These are phyloP conservation scores for Fusarium pseudoanthophilum DNA, from an alignment of 2,329 filamentous ascomycete species.

Conservation along the genomic window DNA sequence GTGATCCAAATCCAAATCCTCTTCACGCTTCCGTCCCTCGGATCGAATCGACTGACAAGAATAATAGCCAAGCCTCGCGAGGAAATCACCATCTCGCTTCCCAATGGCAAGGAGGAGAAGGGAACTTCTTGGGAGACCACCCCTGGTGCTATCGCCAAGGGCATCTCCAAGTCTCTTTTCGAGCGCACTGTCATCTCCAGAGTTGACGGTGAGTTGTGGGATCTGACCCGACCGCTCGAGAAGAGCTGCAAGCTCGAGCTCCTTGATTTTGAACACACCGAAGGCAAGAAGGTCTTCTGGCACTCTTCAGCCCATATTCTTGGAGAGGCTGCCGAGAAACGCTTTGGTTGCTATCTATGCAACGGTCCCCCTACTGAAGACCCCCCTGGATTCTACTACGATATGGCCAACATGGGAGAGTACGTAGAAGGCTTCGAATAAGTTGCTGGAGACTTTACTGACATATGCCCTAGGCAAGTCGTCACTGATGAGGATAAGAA, in stretches of 20 bases:
- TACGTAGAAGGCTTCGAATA: slow-evolving; percentile 26
- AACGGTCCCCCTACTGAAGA: slow-evolving; percentile 92
- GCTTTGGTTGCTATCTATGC: slow-evolving; percentile 91
- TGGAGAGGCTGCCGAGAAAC: slow-evolving; percentile 91
- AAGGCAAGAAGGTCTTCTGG: slow-evolving; percentile 93
- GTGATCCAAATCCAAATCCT: slow-evolving; percentile 33
- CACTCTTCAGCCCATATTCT: slow-evolving; percentile 95
- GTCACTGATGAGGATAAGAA: slow-evolving; percentile 86
- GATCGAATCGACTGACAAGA: slow-evolving; percentile 38
- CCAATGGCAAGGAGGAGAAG: slow-evolving; percentile 74
- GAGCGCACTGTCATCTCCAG: slow-evolving; percentile 89
- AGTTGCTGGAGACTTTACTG: slow-evolving; percentile 7
- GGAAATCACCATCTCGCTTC: slow-evolving; percentile 78
- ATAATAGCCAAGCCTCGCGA: slow-evolving; percentile 73
- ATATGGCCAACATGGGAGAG: slow-evolving; percentile 76
- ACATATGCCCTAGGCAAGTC: slow-evolving; percentile 67
- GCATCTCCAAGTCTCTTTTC: slow-evolving; percentile 85
- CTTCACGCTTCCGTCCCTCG: neutral
- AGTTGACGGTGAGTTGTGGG: slow-evolving; percentile 89
- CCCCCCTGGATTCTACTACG: slow-evolving; percentile 87
- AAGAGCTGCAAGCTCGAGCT: slow-evolving; percentile 86
- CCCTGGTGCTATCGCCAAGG: slow-evolving; percentile 79
- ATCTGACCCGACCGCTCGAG: slow-evolving; percentile 90
- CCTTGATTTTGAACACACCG: slow-evolving; percentile 76
- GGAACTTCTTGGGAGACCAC: slow-evolving; percentile 94